phyloP scores from a whole-genome alignment of 1,284 basidiomycete species.

The Tilletiaria anomala region DNA sequence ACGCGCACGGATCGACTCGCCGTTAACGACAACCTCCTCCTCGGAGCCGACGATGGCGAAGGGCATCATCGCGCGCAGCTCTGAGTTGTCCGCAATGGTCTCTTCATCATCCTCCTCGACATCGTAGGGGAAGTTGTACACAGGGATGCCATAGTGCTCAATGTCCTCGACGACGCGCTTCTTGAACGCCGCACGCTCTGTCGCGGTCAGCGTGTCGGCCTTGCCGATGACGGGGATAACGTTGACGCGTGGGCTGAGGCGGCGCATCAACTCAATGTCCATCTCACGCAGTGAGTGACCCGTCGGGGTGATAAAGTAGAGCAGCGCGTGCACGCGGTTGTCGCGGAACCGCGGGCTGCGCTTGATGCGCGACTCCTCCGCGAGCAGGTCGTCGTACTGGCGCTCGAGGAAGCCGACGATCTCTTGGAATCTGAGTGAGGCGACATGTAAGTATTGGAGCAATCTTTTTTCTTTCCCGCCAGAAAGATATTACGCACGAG shows the following conservation, averaged over 20 bases:
- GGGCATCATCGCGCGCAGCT: slow-evolving; percentile 46
- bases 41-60: slow-evolving; percentile 97
- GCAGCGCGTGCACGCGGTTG: slow-evolving; percentile 70
- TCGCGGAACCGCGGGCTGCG: slow-evolving; percentile 98
- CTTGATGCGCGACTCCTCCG: slow-evolving; percentile 97
- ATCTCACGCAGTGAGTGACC: slow-evolving; percentile 85
- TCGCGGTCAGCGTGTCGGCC: slow-evolving; percentile 70
- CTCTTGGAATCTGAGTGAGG: no score
- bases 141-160: slow-evolving; percentile 92
- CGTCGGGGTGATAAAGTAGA: slow-evolving; percentile 95
- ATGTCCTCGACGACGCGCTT: slow-evolving; percentile 98
- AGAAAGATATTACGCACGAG: slow-evolving; percentile 51
- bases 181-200: slow-evolving; percentile 64
- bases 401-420: slow-evolving; percentile 94
- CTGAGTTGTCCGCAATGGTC: slow-evolving; percentile 80
- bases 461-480: neutral
- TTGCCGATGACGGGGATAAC: slow-evolving; percentile 98
- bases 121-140: slow-evolving; percentile 99
- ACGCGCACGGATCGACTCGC: slow-evolving; percentile 76
- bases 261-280: slow-evolving; percentile 59
- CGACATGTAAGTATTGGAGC: slow-evolving; percentile 17
- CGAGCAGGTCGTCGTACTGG: slow-evolving; percentile 97
- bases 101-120: slow-evolving; percentile 97
- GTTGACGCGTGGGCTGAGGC: slow-evolving; percentile 53
- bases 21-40: slow-evolving; percentile 85